These are phyloP conservation scores for Rhodotorula sp. DNA, from an alignment of 1,284 basidiomycete species.

Conservation along the genomic window DNA sequence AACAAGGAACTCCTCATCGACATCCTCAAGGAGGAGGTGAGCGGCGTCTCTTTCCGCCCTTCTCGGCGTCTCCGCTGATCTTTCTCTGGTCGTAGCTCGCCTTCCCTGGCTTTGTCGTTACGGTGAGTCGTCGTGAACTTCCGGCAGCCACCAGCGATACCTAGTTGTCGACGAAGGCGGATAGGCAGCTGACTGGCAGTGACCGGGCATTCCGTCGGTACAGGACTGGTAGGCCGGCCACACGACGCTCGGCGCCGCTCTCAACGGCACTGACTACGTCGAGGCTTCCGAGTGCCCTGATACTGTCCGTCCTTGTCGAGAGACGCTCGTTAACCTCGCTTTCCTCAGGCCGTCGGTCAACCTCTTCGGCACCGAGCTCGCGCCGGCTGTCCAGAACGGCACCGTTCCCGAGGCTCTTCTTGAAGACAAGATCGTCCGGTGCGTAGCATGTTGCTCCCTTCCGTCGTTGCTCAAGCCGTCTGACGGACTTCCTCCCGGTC, in stretches of 20 bases:
- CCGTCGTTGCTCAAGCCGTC: neutral
- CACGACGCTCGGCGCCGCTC: slow-evolving; percentile 2
- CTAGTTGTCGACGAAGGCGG: slow-evolving; percentile 5
- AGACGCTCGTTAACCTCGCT: too few relatives aligned
- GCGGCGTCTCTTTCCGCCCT: neutral
- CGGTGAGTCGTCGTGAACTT: neutral
- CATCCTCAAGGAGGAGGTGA: slow-evolving; percentile 10
- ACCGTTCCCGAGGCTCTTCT: slow-evolving; percentile 46
- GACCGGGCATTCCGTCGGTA: too few relatives aligned
- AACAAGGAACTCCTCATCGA: neutral
- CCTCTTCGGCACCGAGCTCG: slow-evolving; percentile 14
- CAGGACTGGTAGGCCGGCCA: too few relatives aligned
- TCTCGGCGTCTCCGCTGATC: neutral
- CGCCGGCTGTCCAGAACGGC: slow-evolving; percentile 47
- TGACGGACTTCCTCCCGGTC: neutral
- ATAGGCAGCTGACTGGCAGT: too few relatives aligned
- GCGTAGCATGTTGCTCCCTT: neutral
- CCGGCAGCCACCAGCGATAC: neutral
- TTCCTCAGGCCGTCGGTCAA: neutral
- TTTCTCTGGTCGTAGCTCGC: neutral
- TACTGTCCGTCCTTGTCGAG: too few relatives aligned
- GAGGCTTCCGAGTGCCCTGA: neutral
- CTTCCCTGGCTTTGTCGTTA: neutral
- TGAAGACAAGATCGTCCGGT: slow-evolving; percentile 46
- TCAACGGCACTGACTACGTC: slow-evolving; percentile 8